phyloP scores from a whole-genome alignment of 1,139 yeast species.

The Geotrichum bryndzae region DNA sequence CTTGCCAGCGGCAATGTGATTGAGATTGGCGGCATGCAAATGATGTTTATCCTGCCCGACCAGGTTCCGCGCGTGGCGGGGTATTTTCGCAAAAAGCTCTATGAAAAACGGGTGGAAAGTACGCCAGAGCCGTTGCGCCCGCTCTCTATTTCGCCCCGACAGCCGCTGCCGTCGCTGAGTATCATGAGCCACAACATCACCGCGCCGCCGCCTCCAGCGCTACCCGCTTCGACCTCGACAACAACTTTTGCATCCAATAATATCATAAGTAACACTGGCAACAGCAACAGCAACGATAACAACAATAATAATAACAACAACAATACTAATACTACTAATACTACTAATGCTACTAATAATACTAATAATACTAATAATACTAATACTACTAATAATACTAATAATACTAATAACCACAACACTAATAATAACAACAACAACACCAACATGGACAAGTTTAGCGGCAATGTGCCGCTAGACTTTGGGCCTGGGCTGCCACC shows the following conservation, averaged over 20 bases:
- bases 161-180: neutral
- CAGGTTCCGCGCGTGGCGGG: conserved; percentile 50
- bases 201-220: neutral
- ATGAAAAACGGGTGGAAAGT: neutral
- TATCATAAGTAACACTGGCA: neutral
- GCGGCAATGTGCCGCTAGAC: neutral
- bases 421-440: too few species aligned
- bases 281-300: too few species aligned
- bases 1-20: conserved; percentile 79
- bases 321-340: too few species aligned
- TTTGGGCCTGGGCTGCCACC: neutral
- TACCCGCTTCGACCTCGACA: neutral
- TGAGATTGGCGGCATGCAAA: conserved; percentile 95
- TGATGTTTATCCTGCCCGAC: conserved; percentile 97
- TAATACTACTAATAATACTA: too few species aligned
- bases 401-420: too few species aligned
- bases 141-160: neutral
- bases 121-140: neutral
- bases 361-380: too few species aligned
- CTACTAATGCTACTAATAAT: too few species aligned
- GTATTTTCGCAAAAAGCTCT: neutral
- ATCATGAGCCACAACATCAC: neutral
- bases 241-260: neutral
- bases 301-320: too few species aligned
- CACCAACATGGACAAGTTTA: neutral